phyloP scores from a whole-genome alignment of 1,284 basidiomycete species.

The Boletus smithii region DNA sequence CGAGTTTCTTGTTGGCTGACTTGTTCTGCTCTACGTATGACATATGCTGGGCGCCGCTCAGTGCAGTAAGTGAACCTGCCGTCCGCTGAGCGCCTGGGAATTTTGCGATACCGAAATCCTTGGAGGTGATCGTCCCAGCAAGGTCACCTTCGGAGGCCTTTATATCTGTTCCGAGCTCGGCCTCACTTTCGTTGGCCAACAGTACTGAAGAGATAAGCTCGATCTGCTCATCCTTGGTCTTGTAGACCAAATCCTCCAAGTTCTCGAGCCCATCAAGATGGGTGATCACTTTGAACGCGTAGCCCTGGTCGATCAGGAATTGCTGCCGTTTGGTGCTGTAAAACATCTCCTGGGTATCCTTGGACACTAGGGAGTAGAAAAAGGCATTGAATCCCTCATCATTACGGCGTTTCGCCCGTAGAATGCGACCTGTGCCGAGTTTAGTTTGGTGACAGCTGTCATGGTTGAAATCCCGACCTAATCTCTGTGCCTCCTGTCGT shows the following conservation, averaged over 20 bases:
- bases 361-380: slow-evolving; percentile 98
- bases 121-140: slow-evolving; percentile 74
- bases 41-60: slow-evolving; percentile 88
- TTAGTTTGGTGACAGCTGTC: slow-evolving; percentile 19
- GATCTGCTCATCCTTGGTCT: slow-evolving; percentile 89
- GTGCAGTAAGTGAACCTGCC: slow-evolving; percentile 78
- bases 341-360: slow-evolving; percentile 99
- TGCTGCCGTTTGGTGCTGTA: slow-evolving; percentile 99
- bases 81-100: slow-evolving; percentile 78
- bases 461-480: slow-evolving; percentile 53
- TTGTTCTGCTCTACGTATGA: slow-evolving; percentile 91
- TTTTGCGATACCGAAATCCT: slow-evolving; percentile 61
- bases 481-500: slow-evolving; percentile 94
- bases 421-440: slow-evolving; percentile 70
- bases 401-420: slow-evolving; percentile 95
- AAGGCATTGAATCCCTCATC: slow-evolving; percentile 99
- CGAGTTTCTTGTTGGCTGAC: slow-evolving; percentile 81
- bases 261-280: slow-evolving; percentile 90
- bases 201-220: slow-evolving; percentile 91
- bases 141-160: slow-evolving; percentile 75
- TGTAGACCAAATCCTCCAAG: slow-evolving; percentile 89
- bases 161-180: slow-evolving; percentile 84
- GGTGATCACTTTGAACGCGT: slow-evolving; percentile 99
- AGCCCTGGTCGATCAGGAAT: slow-evolving; percentile 98
- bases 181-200: slow-evolving; percentile 87